Conservation (phyloP, 306 rosid species). For the Astragalus membranaceus region DNA sequence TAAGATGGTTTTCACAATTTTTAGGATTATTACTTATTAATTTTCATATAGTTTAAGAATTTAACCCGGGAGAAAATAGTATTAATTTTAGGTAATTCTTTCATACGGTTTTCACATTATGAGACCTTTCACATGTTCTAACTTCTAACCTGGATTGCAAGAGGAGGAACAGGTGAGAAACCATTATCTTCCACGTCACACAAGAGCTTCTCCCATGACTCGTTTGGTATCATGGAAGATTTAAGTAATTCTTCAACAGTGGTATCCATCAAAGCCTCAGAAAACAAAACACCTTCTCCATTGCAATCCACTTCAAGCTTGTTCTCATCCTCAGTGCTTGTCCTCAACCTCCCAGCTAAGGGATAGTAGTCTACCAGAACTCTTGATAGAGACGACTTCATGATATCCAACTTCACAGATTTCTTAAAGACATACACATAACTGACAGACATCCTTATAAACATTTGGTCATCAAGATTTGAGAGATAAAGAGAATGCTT, state of each 20-base stretch:
- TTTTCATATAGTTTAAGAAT: too few species aligned
- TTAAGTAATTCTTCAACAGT: conserved; percentile 45
- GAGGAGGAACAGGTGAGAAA: conserved; percentile 74
- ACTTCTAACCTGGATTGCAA: conserved; percentile 57
- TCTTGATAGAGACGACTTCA: conserved; percentile 53
- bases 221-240: conserved; percentile 41
- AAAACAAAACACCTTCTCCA: conserved; percentile 68
- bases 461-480: conserved; percentile 70
- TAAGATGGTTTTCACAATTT: too few species aligned
- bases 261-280: conserved; percentile 66
- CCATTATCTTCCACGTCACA: conserved; percentile 39
- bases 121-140: too few species aligned
- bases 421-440: conserved; percentile 59
- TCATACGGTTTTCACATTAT: too few species aligned
- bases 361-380: conserved; percentile 75
- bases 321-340: conserved; percentile 28
- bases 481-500: conserved; percentile 61
- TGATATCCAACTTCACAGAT: conserved; percentile 29
- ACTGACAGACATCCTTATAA: conserved; percentile 61
- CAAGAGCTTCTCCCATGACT: conserved; percentile 60
- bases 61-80: too few species aligned
- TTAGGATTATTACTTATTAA: too few species aligned
- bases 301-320: conserved; percentile 77
- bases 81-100: too few species aligned
- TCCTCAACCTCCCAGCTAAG: conserved; percentile 59